Conservation (phyloP, 1,139 yeast species). For the Zygosaccharomyces pseudobailii region DNA sequence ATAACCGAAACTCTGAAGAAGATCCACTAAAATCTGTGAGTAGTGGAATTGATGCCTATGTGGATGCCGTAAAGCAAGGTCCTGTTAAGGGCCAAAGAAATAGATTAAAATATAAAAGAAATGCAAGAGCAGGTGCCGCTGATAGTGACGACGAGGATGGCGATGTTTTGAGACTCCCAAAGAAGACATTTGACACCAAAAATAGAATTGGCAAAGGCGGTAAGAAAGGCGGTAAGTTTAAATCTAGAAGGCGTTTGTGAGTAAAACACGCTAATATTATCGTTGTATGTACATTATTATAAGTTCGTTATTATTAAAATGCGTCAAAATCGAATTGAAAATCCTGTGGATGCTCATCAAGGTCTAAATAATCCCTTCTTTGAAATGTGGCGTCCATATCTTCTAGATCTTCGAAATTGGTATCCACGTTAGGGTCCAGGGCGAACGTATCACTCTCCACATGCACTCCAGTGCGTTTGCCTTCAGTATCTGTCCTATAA, state of each 20-base stretch:
- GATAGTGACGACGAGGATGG: slow-evolving; percentile 55
- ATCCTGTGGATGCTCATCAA: slow-evolving; percentile 15
- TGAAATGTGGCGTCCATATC: slow-evolving; percentile 34
- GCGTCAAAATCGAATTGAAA: slow-evolving; percentile 13
- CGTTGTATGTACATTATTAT: slow-evolving; percentile 10
- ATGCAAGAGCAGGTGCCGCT: slow-evolving; percentile 47
- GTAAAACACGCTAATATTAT: slow-evolving; percentile 5
- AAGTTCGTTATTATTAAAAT: slow-evolving; percentile 9
- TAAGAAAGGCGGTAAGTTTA: slow-evolving; percentile 29
- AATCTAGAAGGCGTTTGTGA: slow-evolving; percentile 32
- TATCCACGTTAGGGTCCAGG: slow-evolving; percentile 16
- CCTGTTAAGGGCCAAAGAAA: slow-evolving; percentile 92
- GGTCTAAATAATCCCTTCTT: slow-evolving; percentile 32
- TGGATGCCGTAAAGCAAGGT: slow-evolving; percentile 88
- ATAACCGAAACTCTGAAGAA: slow-evolving; percentile 34
- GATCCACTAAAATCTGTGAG: slow-evolving; percentile 46
- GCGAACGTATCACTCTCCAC: slow-evolving; percentile 11
- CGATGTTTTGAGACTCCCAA: slow-evolving; percentile 20
- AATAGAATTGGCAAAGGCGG: slow-evolving; percentile 26
- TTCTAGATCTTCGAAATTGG: slow-evolving; percentile 27
- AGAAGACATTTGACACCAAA: slow-evolving; percentile 16
- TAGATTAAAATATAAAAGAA: slow-evolving; percentile 78
- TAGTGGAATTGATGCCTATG: slow-evolving; percentile 79
- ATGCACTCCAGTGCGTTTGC: slow-evolving; percentile 9
- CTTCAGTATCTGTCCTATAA: slow-evolving; percentile 10